Percentiles rank a stretch among this genome's conserved stretches.
phyloP scores from a whole-genome alignment of 495 filamentous ascomycete species.

The Chaetomium cochliodes region DNA sequence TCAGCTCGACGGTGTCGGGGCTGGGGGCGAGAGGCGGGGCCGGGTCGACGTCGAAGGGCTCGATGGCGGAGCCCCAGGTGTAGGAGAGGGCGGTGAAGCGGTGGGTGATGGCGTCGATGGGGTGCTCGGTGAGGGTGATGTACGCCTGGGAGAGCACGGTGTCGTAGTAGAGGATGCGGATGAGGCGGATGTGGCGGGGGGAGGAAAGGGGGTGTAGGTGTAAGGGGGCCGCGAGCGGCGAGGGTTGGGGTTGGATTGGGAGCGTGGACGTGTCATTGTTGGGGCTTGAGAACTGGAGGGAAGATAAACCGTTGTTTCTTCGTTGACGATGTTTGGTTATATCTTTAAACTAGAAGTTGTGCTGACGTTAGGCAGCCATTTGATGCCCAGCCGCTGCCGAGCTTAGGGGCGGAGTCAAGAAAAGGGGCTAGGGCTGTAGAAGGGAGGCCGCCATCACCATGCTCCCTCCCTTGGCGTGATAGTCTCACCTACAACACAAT shows the following conservation, averaged over 20 bases:
- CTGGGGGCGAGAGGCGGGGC: not conserved
- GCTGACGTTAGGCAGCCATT: constrained; percentile 1
- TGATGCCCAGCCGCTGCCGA: not conserved
- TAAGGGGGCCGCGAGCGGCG: constrained; percentile 10
- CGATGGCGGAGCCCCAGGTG: constrained; percentile 22
- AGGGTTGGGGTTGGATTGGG: constrained; percentile 13
- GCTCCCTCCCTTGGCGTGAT: too few species aligned
- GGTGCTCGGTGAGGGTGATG: constrained; percentile 13
- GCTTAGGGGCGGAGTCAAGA: not conserved
- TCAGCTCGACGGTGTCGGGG: constrained; percentile 10
- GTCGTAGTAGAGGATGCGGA: constrained; percentile 16
- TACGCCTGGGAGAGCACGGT: constrained; percentile 8
- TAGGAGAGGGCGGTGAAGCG: constrained; percentile 21
- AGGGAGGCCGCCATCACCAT: not conserved
- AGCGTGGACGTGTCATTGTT: constrained; percentile 13
- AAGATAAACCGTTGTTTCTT: not conserved
- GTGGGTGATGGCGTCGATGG: constrained; percentile 8
- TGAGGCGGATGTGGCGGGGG: constrained; percentile 20
- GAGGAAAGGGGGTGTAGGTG: constrained; percentile 18
- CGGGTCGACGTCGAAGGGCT: constrained; percentile 9
- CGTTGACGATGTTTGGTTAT: not conserved
- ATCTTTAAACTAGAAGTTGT: not conserved
- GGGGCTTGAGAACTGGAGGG: not conserved
- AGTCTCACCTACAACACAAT: too few species aligned
- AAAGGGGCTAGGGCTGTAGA: not conserved